Conservation (phyloP, 371 early-diverging fungal species). For the Mortierella sp. region DNA sequence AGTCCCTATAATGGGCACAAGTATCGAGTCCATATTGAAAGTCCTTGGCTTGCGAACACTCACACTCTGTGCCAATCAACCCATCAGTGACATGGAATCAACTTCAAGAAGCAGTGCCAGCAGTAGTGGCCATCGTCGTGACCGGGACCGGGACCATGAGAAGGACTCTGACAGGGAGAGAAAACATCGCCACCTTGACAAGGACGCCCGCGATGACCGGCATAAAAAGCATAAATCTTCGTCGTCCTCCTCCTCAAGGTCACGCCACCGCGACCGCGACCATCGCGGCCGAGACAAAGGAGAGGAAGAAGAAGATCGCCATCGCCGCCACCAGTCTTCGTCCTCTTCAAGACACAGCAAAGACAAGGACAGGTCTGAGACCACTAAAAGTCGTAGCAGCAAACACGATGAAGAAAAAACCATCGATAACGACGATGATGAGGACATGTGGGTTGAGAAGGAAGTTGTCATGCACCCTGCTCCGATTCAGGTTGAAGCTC, state of each 20-base stretch:
- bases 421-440: constrained; percentile 15
- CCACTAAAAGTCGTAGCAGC: constrained; percentile 10
- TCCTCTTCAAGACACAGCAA: constrained; percentile 35
- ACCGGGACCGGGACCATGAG: constrained; percentile 29
- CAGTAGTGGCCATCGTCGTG: constrained; percentile 11
- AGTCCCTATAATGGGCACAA: no score
- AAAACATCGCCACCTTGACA: constrained; percentile 35
- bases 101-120: constrained; percentile 25
- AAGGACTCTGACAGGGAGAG: constrained; percentile 20
- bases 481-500: neutral
- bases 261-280: constrained; percentile 35
- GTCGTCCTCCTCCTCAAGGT: constrained; percentile 37
- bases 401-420: constrained; percentile 8
- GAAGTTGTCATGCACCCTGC: constrained; percentile 18
- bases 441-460: constrained; percentile 56
- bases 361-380: constrained; percentile 16
- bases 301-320: constrained; percentile 29
- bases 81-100: constrained; percentile 22
- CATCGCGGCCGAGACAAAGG: constrained; percentile 25
- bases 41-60: no score
- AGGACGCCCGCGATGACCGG: constrained; percentile 19
- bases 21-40: no score
- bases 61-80: no score
- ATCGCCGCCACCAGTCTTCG: constrained; percentile 33
- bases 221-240: constrained; percentile 50